phyloP scores from a whole-genome alignment of 805 yeast genomes.

The Wickerhamomyces pijperi region DNA sequence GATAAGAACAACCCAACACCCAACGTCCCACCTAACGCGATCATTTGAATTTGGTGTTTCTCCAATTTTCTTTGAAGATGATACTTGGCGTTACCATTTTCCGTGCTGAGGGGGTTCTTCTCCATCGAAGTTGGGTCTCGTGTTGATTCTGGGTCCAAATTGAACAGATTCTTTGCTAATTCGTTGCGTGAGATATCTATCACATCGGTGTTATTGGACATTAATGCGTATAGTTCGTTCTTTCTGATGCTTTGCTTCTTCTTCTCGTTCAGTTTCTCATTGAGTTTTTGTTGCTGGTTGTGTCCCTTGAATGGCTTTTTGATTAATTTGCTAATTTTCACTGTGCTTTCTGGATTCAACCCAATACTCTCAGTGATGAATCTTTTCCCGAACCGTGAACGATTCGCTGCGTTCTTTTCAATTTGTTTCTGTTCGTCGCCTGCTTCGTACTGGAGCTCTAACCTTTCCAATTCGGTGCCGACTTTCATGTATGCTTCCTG shows the following conservation, averaged over 20 bases:
- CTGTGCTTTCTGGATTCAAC: too few species aligned
- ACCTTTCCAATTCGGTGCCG: constrained; percentile 13
- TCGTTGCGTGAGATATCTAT: constrained; percentile 13
- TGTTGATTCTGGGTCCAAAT: neutral
- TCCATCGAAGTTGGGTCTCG: neutral
- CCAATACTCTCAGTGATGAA: neutral
- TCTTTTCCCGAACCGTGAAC: neutral
- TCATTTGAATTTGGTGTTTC: constrained; percentile 64
- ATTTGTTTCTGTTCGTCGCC: constrained; percentile 8
- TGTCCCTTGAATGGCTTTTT: constrained; percentile 5
- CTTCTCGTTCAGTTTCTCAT: constrained; percentile 6
- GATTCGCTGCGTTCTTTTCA: too few species aligned
- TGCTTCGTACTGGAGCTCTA: too few species aligned
- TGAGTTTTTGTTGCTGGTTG: constrained; percentile 8
- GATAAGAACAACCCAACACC: constrained; percentile 68
- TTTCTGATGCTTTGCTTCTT: neutral
- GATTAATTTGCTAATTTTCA: constrained; percentile 2
- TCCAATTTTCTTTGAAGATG: constrained; percentile 45
- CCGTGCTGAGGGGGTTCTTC: too few species aligned
- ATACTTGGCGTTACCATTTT: constrained; percentile 9
- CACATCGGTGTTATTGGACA: constrained; percentile 16
- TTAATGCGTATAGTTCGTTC: neutral
- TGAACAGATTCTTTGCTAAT: constrained; percentile 1
- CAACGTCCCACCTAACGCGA: constrained; percentile 67
- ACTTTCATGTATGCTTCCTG: constrained; percentile 12